Evolutionary conservation across 2,329 filamentous ascomycete genomes (phyloP).

Genomic region (Arthrocladium fulminans): DNA sequence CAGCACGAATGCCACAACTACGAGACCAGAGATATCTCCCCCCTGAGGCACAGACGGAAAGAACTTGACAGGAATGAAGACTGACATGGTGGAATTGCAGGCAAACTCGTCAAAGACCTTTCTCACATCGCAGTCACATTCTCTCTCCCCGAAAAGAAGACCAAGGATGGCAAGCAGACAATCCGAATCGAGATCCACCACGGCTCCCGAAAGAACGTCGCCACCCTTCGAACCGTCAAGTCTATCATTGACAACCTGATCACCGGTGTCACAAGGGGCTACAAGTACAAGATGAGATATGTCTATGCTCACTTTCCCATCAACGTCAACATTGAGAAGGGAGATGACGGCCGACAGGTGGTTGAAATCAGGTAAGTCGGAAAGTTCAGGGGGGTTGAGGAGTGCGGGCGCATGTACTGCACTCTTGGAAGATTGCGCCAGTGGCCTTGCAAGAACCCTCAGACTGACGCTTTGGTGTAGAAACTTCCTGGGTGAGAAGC

Average conservation of each 20-base stretch:
- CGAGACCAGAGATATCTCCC: too few species aligned
- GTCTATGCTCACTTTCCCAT: conserved; percentile 99
- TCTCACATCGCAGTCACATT: conserved; percentile 96
- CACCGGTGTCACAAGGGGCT: conserved; percentile 96
- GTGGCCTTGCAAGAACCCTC: conserved; percentile 1
- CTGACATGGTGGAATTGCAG: conserved; percentile 34
- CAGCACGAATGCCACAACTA: conserved; percentile 21
- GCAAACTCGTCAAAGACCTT: conserved; percentile 95
- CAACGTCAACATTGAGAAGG: conserved; percentile 99
- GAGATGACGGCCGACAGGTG: conserved; percentile 75
- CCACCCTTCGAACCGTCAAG: conserved; percentile 94
- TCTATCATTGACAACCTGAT: conserved; percentile 98
- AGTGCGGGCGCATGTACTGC: background rate
- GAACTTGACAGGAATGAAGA: conserved; percentile 9
- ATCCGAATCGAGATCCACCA: conserved; percentile 99
- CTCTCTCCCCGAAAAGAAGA: conserved; percentile 60
- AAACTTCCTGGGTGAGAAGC: conserved; percentile 99
- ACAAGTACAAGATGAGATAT: conserved; percentile 99
- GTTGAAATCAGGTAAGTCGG: conserved; percentile 87
- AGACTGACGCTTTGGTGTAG: conserved; percentile 39
- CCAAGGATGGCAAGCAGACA: conserved; percentile 38
- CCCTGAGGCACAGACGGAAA: conserved; percentile 9
- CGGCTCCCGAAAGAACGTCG: conserved; percentile 94
- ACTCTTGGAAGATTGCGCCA: background rate
- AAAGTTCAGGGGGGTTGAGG: background rate